phyloP scores from a whole-genome alignment of 352 stramenopile species.

The Pythium sp. region DNA sequence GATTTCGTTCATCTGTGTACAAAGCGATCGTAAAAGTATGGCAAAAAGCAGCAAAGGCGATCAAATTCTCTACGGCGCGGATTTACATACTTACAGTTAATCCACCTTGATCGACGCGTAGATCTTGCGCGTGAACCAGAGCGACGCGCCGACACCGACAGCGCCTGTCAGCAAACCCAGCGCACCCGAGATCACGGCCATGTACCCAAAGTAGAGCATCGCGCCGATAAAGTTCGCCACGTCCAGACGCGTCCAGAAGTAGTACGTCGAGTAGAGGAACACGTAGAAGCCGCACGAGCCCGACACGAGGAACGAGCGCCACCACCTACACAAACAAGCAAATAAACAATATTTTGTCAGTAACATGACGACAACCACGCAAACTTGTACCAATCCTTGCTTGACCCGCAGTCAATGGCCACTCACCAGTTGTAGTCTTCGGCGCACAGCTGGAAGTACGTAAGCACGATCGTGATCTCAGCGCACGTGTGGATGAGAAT shows the following conservation, averaged over 20 bases:
- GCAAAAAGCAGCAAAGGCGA: not conserved
- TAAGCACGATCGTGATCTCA: conserved; percentile 99
- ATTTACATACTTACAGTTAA: conserved; percentile 36
- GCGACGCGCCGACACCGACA: conserved; percentile 95
- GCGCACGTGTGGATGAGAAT: conserved; percentile 98
- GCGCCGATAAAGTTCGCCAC: conserved; percentile 90
- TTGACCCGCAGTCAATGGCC: not conserved
- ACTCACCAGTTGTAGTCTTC: conserved; percentile 99
- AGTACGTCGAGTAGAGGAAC: conserved; percentile 99
- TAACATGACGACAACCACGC: conserved; percentile 2
- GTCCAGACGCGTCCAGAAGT: conserved; percentile 96
- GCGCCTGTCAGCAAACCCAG: conserved; percentile 96
- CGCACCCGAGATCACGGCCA: conserved; percentile 97
- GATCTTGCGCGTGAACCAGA: conserved; percentile 99
- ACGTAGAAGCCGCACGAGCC: conserved; percentile 97
- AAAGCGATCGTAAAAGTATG: not conserved
- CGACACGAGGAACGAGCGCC: conserved; percentile 97
- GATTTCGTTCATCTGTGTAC: not conserved
- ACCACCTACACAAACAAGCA: conserved; percentile 77
- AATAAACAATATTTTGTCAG: not conserved
- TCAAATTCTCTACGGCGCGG: not conserved
- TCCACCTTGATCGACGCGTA: conserved; percentile 98
- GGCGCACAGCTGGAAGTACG: conserved; percentile 99
- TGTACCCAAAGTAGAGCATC: conserved; percentile 99
- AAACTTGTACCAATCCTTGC: not conserved